Conservation (phyloP, 2,329 filamentous ascomycete species). For the Aureobasidium sp. region DNA sequence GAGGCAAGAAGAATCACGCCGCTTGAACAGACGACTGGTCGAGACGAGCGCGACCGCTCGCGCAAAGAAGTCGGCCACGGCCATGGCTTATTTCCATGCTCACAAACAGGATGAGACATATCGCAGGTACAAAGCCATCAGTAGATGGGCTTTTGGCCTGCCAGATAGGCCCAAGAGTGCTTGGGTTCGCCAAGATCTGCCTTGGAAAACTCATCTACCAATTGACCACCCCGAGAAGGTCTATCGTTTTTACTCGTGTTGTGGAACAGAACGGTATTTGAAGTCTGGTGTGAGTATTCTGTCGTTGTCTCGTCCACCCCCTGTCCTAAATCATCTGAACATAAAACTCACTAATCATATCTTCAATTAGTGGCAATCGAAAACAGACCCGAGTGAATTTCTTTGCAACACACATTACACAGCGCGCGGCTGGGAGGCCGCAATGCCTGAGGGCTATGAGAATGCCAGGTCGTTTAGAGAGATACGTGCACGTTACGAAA, state of each 20-base stretch:
- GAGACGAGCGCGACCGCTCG: neutral
- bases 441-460: slow-evolving; percentile 7
- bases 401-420: neutral
- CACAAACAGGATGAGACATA: neutral
- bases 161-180: no score
- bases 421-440: neutral
- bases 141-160: neutral
- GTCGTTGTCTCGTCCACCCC: no score
- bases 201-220: neutral
- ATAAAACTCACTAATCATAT: neutral
- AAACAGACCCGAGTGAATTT: neutral
- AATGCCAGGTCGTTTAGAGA: neutral
- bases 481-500: neutral
- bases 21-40: neutral
- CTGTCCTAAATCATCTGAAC: neutral
- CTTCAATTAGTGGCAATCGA: neutral
- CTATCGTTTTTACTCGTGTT: neutral
- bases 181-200: neutral
- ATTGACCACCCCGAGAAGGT: neutral
- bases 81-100: neutral
- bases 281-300: neutral
- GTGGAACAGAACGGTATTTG: neutral
- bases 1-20: neutral
- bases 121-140: neutral
- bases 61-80: accelerated